Evolutionary conservation across 228 moss, liverwort and hornwort genomes (phyloP), one percentile per base, ranked within the genome.

Genomic region (Sphagnum fallax): DNA sequence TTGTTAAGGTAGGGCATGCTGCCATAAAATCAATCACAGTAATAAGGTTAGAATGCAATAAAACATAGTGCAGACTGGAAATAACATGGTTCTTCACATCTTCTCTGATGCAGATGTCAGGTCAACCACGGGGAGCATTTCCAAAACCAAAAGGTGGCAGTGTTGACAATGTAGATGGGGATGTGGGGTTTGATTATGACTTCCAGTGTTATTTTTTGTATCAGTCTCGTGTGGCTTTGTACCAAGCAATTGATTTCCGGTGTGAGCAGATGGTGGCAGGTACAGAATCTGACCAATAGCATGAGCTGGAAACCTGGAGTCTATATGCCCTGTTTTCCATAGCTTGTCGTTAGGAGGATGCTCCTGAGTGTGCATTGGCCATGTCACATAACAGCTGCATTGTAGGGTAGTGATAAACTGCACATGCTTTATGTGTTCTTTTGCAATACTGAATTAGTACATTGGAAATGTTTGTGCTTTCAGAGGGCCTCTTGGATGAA

Each of bases 261-360:
- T 85, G 85, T 63, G 85, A 85, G 67, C 70, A 79, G 66, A 85
- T 85, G 85, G 74, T 85, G 48, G 67, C 71, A 71, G 81, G 79
- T 79, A 67, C 3, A 60, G 59, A 32, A 32, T 32, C 32, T 32
- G 32, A 32, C 32, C 32, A 32, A 32, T 32, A 32, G 32, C 32
- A 32, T 32, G 32, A 32, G 32, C 32, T 32, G 32, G 32, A 32
- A 32, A 3, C 2, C 32, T 32, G 32, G 32, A 32, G 32, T 32
- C 32, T 32, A 32, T 32, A 32, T 32, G 32, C 32, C 32, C 32
- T 32, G 32, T 32, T 32, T 32, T 32, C 32, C 32, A 32, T 32
- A 32, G 32, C 32, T 32, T 32, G 32, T 32, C 2, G 3, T 32
- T 32, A 32, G 32, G 32, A 32, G 32, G 32, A 32, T 32, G 32